Conservation (phyloP, 2,329 filamentous ascomycete species). For the Helotiales sp. region DNA sequence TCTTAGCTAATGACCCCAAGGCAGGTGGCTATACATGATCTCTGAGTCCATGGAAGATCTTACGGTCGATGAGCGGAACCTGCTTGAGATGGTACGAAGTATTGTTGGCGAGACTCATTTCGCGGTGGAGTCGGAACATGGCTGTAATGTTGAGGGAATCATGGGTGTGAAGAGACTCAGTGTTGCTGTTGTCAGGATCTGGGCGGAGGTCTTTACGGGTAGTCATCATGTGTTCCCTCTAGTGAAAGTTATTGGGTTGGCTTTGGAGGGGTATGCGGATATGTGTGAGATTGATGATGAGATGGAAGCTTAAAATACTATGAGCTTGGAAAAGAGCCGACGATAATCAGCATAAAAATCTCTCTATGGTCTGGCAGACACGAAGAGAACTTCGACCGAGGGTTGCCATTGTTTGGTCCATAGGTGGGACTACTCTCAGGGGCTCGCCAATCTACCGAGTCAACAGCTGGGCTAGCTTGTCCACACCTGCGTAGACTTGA, state of each 20-base stretch:
- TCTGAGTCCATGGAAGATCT: slow-evolving; percentile 44
- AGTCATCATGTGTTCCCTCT: slow-evolving; percentile 66
- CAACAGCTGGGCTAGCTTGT: too few relatives aligned
- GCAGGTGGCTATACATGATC: slow-evolving; percentile 18
- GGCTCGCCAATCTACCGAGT: too few relatives aligned
- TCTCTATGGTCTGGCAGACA: too few relatives aligned
- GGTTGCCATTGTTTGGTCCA: too few relatives aligned
- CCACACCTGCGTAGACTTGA: too few relatives aligned
- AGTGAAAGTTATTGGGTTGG: slow-evolving; percentile 61
- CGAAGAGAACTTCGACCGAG: too few relatives aligned
- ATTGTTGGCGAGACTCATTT: slow-evolving; percentile 68
- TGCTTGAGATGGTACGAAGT: slow-evolving; percentile 60
- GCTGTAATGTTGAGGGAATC: slow-evolving; percentile 43
- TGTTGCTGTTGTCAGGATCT: slow-evolving; percentile 62
- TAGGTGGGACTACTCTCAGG: not conserved
- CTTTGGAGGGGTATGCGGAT: slow-evolving; percentile 46
- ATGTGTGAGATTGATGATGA: slow-evolving; percentile 12
- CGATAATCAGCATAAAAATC: too few relatives aligned
- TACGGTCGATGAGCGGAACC: slow-evolving; percentile 58
- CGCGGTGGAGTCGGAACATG: slow-evolving; percentile 58
- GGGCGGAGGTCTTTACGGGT: slow-evolving; percentile 67
- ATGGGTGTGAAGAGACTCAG: slow-evolving; percentile 56
- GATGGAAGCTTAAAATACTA: not conserved
- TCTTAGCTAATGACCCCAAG: not conserved
- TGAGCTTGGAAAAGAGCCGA: too few relatives aligned